Evolutionary conservation across 495 filamentous ascomycete species (phyloP).

Genomic region (Aspergillus carlsbadensis): DNA sequence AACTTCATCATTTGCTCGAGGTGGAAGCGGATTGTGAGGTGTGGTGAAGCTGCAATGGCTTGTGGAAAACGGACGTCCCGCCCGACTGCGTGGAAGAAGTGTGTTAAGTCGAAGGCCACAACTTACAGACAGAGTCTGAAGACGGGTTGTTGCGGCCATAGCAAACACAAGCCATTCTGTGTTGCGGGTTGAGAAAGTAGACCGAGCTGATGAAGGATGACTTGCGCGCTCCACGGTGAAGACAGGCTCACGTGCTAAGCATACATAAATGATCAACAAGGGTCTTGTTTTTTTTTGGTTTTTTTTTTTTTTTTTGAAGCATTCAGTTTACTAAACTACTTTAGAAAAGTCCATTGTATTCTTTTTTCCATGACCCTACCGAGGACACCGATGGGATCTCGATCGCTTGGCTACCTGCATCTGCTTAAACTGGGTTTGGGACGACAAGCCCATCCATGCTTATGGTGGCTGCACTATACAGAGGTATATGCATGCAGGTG

Average conservation of each 20-base stretch:
- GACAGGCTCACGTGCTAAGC: constrained; percentile 8
- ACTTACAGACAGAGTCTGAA: constrained; percentile 17
- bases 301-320: too few species aligned
- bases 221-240: not conserved
- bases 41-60: constrained; percentile 16
- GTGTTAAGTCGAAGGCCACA: constrained; percentile 9
- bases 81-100: not conserved
- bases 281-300: too few species aligned
- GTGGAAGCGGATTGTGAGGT: constrained; percentile 25
- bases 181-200: not conserved
- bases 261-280: not conserved
- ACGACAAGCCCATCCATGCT: too few species aligned
- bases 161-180: constrained; percentile 23
- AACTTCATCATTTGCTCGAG: constrained; percentile 68
- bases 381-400: too few species aligned
- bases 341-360: too few species aligned
- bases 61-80: constrained; percentile 9
- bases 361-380: too few species aligned
- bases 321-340: too few species aligned
- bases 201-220: not conserved
- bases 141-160: constrained; percentile 20
- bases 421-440: too few species aligned
- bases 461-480: not conserved
- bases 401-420: too few species aligned
- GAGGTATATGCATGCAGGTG: not conserved